Percentiles rank a stretch among this genome's conserved stretches.
Conservation (phyloP, 2,329 filamentous ascomycete species). For the Ophiocordyceps camponoti-rufipedis region DNA sequence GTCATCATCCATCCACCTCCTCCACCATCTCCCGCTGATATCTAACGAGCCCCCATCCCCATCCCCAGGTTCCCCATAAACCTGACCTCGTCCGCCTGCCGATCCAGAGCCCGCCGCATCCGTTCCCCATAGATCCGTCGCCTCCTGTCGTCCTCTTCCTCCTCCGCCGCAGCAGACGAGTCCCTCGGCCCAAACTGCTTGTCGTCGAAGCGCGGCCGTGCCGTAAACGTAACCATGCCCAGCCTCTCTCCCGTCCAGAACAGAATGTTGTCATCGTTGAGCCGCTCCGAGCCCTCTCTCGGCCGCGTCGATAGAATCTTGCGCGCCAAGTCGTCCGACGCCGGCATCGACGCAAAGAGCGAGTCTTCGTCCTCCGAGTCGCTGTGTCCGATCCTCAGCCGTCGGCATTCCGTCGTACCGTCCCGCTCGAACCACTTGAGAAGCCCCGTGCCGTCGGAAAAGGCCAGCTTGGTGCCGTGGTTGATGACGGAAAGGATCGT, state of each 20-base stretch:
- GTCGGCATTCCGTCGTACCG: constrained; percentile 42
- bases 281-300: constrained; percentile 9
- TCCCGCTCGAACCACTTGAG: constrained; percentile 87
- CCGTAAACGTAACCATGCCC: constrained; percentile 50
- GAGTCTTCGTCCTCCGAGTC: constrained; percentile 26
- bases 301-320: constrained; percentile 53
- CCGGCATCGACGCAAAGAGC: constrained; percentile 32
- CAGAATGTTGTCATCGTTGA: constrained; percentile 49
- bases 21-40: not conserved
- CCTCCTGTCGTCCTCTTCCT: constrained; percentile 23
- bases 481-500: constrained; percentile 67
- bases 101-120: constrained; percentile 59
- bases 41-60: constrained; percentile 1
- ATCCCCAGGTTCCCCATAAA: constrained; percentile 48
- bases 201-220: constrained; percentile 25
- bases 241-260: constrained; percentile 81
- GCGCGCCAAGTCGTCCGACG: constrained; percentile 55
- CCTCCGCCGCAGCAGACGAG: constrained; percentile 7
- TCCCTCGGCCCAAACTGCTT: constrained; percentile 27
- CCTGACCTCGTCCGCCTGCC: constrained; percentile 61
- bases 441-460: constrained; percentile 67
- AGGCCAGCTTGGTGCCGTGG: constrained; percentile 68
- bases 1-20: not conserved
- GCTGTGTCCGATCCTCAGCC: constrained; percentile 35
- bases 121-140: constrained; percentile 44